Percentiles rank a stretch among this genome's conserved stretches.
These are phyloP conservation scores for Solanum corneliomulleri DNA, from an alignment of 257 asterid species.

Conservation along the genomic window DNA sequence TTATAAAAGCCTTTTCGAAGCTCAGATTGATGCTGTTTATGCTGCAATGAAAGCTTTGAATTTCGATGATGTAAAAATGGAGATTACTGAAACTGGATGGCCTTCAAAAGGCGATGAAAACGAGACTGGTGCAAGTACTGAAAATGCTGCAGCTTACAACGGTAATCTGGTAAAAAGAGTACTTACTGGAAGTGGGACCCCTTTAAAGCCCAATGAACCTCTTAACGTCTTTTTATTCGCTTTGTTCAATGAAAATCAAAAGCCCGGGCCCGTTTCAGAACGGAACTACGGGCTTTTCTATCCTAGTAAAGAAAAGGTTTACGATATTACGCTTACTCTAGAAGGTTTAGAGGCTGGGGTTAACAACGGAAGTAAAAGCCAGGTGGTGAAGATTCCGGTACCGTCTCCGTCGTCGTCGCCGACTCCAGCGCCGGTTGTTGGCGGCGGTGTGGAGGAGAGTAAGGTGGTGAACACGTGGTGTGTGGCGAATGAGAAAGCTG, in stretches of 20 bases:
- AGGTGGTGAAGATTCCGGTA: conserved; percentile 7
- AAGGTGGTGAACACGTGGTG: conserved; percentile 62
- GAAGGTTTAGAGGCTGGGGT: conserved; percentile 7
- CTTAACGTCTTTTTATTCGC: conserved; percentile 68
- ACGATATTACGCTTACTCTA: conserved; percentile 32
- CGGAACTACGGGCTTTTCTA: conserved; percentile 68
- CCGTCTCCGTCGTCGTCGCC: neutral
- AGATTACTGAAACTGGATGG: conserved; percentile 86
- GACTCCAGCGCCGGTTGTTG: neutral
- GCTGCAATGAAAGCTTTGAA: conserved; percentile 50
- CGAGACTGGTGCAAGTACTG: conserved; percentile 39
- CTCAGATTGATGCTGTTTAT: conserved; percentile 77
- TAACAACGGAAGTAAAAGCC: conserved; percentile 17
- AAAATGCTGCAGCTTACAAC: conserved; percentile 70
- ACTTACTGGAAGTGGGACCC: conserved; percentile 57
- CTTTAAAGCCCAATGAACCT: conserved; percentile 50
- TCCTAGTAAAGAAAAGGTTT: conserved; percentile 48
- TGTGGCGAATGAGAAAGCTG: conserved; percentile 51
- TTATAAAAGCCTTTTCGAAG: conserved; percentile 57
- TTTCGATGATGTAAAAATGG: conserved; percentile 34
- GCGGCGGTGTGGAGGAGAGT: conserved; percentile 4
- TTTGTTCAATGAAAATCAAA: conserved; percentile 69
- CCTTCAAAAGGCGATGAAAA: conserved; percentile 75
- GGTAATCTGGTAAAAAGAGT: conserved; percentile 70
- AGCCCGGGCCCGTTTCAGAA: conserved; percentile 68